Evolutionary conservation across 352 stramenopile genomes (phyloP).

Genomic region (Pythium insidiosum): DNA sequence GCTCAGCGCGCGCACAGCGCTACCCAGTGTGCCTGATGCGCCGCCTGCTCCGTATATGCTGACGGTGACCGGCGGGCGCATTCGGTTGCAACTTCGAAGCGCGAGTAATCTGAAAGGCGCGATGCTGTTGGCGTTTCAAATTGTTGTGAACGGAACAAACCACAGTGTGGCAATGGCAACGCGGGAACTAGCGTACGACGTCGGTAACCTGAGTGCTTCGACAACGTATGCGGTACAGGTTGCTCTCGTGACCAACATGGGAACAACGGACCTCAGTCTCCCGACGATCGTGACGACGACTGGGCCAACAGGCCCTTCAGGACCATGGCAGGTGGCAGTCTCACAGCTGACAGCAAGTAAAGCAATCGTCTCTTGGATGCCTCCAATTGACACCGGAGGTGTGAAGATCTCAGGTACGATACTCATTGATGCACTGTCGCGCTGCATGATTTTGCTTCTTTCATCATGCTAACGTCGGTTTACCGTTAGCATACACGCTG

Average conservation of each 20-base stretch:
- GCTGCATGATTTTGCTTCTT: too few relatives aligned
- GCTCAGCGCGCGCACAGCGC: constrained; percentile 17
- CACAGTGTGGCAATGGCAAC: constrained; percentile 12
- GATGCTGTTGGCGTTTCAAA: constrained; percentile 28
- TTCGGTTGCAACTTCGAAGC: constrained; percentile 34
- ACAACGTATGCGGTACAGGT: constrained; percentile 24
- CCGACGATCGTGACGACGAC: constrained; percentile 19
- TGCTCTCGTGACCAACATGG: constrained; percentile 31
- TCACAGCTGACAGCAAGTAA: constrained; percentile 26
- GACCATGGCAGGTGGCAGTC: constrained; percentile 20
- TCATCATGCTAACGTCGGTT: too few relatives aligned
- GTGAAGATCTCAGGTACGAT: constrained; percentile 26
- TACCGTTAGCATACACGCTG: background rate
- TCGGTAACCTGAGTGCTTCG: constrained; percentile 20
- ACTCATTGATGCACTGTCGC: too few relatives aligned
- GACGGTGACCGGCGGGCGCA: constrained; percentile 31
- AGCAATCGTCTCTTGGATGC: constrained; percentile 24
- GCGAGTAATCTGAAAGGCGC: constrained; percentile 46
- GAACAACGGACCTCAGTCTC: constrained; percentile 25
- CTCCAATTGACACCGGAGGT: constrained; percentile 36
- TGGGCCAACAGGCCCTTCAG: constrained; percentile 16
- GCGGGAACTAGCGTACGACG: constrained; percentile 15
- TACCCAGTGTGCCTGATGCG: constrained; percentile 22
- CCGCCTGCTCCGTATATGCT: constrained; percentile 43
- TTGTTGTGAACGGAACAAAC: constrained; percentile 20